Percentiles rank a stretch among this genome's conserved stretches.
Conservation (phyloP, 1,284 basidiomycete species). For the Leccinum subrobustum region DNA sequence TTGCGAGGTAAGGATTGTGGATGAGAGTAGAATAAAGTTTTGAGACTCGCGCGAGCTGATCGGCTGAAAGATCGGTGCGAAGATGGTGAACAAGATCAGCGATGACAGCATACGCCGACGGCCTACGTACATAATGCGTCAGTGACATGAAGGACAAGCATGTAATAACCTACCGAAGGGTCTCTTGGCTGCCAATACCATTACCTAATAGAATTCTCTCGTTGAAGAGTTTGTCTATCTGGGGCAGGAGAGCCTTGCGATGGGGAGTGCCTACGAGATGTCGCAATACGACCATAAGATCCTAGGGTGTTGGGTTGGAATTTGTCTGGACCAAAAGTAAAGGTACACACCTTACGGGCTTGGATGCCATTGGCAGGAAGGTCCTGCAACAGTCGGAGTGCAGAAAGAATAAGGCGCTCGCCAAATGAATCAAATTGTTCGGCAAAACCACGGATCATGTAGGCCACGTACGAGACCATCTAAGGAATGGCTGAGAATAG, state of each 20-base stretch:
- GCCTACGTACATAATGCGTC: constrained; percentile 47
- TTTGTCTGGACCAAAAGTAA: constrained; percentile 1
- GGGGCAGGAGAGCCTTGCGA: constrained; percentile 77
- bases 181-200: constrained; percentile 80
- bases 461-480: constrained; percentile 93
- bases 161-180: constrained; percentile 56
- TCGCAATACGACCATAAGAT: constrained; percentile 90
- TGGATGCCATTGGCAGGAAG: constrained; percentile 88
- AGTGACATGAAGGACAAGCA: constrained; percentile 3
- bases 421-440: constrained; percentile 80
- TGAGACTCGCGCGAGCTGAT: constrained; percentile 81
- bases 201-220: constrained; percentile 91
- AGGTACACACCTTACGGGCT: constrained; percentile 64
- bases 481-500: constrained; percentile 32
- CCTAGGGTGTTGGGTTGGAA: constrained; percentile 46
- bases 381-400: constrained; percentile 89
- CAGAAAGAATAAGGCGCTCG: constrained; percentile 79
- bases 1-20: constrained; percentile 85
- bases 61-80: constrained; percentile 77
- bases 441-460: constrained; percentile 74
- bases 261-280: constrained; percentile 87
- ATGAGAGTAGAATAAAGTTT: constrained; percentile 87
- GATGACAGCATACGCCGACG: constrained; percentile 84
- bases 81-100: constrained; percentile 95
- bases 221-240: constrained; percentile 90